A percentile compares a stretch with the other conserved stretches of the same genome.
phyloP scores from a whole-genome alignment of 106 monocot genomes.

The Iris macrosiphon region DNA sequence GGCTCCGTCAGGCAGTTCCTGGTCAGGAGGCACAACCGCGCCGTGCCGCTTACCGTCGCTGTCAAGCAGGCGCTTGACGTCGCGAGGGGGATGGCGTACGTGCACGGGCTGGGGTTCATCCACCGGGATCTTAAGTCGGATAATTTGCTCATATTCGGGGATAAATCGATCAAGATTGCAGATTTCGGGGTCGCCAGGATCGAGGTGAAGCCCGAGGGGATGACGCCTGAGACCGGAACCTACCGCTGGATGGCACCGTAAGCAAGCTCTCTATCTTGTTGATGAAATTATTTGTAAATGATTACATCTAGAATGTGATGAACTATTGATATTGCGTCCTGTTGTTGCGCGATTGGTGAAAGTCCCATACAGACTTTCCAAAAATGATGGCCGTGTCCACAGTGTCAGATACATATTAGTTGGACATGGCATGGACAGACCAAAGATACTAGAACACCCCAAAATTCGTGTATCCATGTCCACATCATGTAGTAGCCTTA shows the following conservation, averaged over 20 bases:
- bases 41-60: slow-evolving; percentile 22
- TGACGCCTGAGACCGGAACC: slow-evolving; percentile 55
- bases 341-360: too few relatives aligned
- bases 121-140: slow-evolving; percentile 36
- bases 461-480: too few relatives aligned
- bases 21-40: slow-evolving; percentile 25
- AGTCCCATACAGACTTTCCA: too few relatives aligned
- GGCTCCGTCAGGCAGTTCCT: slow-evolving; percentile 43
- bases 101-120: slow-evolving; percentile 38
- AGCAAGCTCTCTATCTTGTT: background rate
- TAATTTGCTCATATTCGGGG: slow-evolving; percentile 29
- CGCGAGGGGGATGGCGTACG: slow-evolving; percentile 35
- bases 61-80: slow-evolving; percentile 40
- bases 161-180: slow-evolving; percentile 39
- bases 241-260: slow-evolving; percentile 58
- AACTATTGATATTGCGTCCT: too few relatives aligned
- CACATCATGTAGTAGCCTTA: too few relatives aligned
- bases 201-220: slow-evolving; percentile 40
- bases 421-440: too few relatives aligned
- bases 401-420: too few relatives aligned
- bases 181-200: slow-evolving; percentile 42
- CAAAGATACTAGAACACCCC: too few relatives aligned
- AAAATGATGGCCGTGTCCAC: too few relatives aligned
- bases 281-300: too few relatives aligned
- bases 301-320: too few relatives aligned